These are phyloP conservation scores for Aspergillus sp. DNA, from an alignment of 2,329 filamentous ascomycete species.

Conservation along the genomic window DNA sequence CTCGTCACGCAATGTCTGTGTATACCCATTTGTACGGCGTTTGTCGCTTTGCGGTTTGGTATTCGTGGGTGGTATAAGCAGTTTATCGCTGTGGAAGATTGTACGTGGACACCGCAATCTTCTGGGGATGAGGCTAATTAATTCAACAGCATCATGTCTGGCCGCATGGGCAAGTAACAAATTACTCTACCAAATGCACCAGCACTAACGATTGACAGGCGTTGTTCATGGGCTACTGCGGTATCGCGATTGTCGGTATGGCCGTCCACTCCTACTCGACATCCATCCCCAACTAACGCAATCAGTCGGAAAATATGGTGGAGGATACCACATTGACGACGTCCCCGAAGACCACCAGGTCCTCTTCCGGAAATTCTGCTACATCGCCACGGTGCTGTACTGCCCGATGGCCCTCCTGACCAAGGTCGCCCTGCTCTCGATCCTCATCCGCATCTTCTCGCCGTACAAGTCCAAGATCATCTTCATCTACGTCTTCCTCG, in stretches of 20 bases:
- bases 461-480: conserved; percentile 33
- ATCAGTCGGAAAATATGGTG: conserved; percentile 34
- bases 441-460: conserved; percentile 39
- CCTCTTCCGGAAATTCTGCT: conserved; percentile 33
- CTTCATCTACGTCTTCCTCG: conserved; percentile 37
- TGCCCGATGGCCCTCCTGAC: conserved; percentile 41
- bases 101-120: conserved; percentile 20
- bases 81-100: conserved; percentile 32
- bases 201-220: conserved; percentile 11
- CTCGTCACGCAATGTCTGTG: conserved; percentile 37
- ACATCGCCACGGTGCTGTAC: conserved; percentile 39
- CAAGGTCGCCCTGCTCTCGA: conserved; percentile 38
- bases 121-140: conserved; percentile 9
- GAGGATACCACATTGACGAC: conserved; percentile 31
- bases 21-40: conserved; percentile 32
- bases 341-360: conserved; percentile 19
- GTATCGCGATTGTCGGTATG: conserved; percentile 26
- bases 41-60: conserved; percentile 31
- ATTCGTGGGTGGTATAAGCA: conserved; percentile 32
- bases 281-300: not conserved
- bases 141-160: conserved; percentile 9
- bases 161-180: conserved; percentile 21
- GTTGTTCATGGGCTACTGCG: conserved; percentile 36
- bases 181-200: not conserved
- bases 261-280: not conserved